Evolutionary conservation across 2,329 filamentous ascomycete genomes (phyloP), one percentile per base, ranked within the genome.

Genomic region (Pseudopyrenochaeta lycopersici): DNA sequence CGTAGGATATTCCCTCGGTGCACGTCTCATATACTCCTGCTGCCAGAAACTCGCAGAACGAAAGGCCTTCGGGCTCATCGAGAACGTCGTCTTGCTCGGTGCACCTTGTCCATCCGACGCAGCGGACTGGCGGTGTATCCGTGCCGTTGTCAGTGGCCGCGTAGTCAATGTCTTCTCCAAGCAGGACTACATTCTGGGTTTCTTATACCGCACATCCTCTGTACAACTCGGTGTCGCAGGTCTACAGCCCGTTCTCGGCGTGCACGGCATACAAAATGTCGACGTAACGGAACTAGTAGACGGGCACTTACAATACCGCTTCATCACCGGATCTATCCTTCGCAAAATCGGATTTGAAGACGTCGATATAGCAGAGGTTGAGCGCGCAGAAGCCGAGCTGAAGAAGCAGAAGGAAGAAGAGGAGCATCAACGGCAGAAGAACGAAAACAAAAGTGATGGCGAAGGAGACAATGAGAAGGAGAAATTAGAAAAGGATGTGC

Each of bases 161-260:
- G 82, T 97, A 7, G 89, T 96, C 64, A 97, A 97, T 64, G 91
- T 94, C 7, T 97, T 89, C 76, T 94, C 91, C 1, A 87, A 89
- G 46, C 93, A 95, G 55, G 93, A 97, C 75, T 90, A 91, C 67
- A 87, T 97, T 29, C 85, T 97, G 1, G 92, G 87, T 1, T 94
- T 97, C 71, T 80, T 97, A 15, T 97, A 97, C 73, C 87, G 93
- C 39, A 89, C 91, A 2, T 92, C 90, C 35, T 92, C 88, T 53
- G 84, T 96, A 23, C 89, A 95, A 60, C 84, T 90, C 35, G 93
- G 93, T 3, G 86, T 97, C 36, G 92, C 92, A 0, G 94, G 93
- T 0, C 79, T 98, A 1, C 90, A 97, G 71, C 82, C 86, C 29
- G 85, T 96, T 20, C 77, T 86, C 52, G 84, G 82, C 7, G 85